phyloP scores from a whole-genome alignment of 805 yeast genomes.

The Cyberlindnera xishuangbannaensis region DNA sequence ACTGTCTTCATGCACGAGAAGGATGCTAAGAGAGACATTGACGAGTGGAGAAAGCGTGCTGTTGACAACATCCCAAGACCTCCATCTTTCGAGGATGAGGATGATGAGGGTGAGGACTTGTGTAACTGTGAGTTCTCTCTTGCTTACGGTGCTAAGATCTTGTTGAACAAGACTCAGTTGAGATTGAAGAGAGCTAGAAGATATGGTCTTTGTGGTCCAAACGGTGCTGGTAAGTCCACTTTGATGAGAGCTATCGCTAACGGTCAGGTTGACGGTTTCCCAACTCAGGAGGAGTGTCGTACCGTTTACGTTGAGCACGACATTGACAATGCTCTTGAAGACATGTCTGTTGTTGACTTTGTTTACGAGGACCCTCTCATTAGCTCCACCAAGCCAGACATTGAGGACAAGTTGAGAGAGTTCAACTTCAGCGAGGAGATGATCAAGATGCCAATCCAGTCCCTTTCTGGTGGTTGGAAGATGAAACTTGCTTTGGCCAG shows the following conservation, averaged over 20 bases:
- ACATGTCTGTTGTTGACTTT: slow-evolving; percentile 88
- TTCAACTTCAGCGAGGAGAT: slow-evolving; percentile 92
- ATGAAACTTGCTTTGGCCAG: slow-evolving; percentile 99
- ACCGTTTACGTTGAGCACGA: slow-evolving; percentile 99
- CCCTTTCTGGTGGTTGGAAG: slow-evolving; percentile 99
- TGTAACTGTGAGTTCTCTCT: slow-evolving; percentile 99
- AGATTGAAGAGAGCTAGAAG: slow-evolving; percentile 99
- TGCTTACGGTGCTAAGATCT: slow-evolving; percentile 99
- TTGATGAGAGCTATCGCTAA: slow-evolving; percentile 96
- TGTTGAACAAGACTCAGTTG: slow-evolving; percentile 98
- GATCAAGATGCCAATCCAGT: slow-evolving; percentile 89
- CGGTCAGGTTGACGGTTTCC: slow-evolving; percentile 99
- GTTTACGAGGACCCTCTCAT: slow-evolving; percentile 73
- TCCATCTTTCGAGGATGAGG: slow-evolving; percentile 93
- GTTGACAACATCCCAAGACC: slow-evolving; percentile 97
- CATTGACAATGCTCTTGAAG: slow-evolving; percentile 97
- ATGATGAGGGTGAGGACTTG: slow-evolving; percentile 98
- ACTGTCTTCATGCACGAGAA: slow-evolving; percentile 93
- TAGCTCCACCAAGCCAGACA: slow-evolving; percentile 58
- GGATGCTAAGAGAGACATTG: slow-evolving; percentile 84
- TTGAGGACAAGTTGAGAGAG: slow-evolving; percentile 72
- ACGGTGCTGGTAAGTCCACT: slow-evolving; percentile 99
- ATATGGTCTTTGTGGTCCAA: slow-evolving; percentile 99
- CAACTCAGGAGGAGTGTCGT: slow-evolving; percentile 97
- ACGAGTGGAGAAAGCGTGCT: slow-evolving; percentile 92